These are phyloP conservation scores for Cladorrhinum sp. DNA, from an alignment of 2,329 filamentous ascomycete genomes.

Conservation along the genomic window DNA sequence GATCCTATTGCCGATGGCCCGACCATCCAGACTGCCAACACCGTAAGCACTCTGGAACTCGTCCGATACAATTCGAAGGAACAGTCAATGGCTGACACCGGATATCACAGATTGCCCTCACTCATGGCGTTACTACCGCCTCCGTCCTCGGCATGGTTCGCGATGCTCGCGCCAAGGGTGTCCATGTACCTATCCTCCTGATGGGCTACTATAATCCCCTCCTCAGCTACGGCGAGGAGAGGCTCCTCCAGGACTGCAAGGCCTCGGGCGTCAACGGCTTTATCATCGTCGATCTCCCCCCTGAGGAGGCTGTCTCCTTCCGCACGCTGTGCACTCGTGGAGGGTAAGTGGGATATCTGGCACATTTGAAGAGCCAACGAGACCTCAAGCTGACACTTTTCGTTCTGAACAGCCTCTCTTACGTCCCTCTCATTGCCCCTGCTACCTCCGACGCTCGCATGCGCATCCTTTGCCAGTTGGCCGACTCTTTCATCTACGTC, in stretches of 20 bases:
- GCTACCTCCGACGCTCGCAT: conserved; percentile 89
- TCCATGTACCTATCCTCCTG: conserved; percentile 79
- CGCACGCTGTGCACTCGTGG: conserved; percentile 76
- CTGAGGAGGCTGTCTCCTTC: conserved; percentile 93
- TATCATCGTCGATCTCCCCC: conserved; percentile 92
- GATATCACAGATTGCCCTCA: conserved; percentile 57
- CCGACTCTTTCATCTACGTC: conserved; percentile 98
- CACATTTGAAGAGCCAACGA: neutral
- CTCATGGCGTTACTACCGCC: conserved; percentile 82
- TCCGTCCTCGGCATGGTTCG: conserved; percentile 80
- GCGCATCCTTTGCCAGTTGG: conserved; percentile 93
- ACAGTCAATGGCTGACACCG: conserved; percentile 57
- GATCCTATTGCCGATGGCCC: conserved; percentile 97
- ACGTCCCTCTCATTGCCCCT: conserved; percentile 94
- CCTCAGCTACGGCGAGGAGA: conserved; percentile 89
- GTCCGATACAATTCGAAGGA: conserved; percentile 53
- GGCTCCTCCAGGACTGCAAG: conserved; percentile 78
- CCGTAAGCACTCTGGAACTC: conserved; percentile 54
- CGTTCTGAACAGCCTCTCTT: conserved; percentile 65
- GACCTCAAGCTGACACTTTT: conserved; percentile 5
- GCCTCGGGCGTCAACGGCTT: conserved; percentile 89
- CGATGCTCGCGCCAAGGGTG: conserved; percentile 70
- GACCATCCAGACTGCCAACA: conserved; percentile 94
- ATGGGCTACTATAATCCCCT: conserved; percentile 99
- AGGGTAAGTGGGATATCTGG: conserved; percentile 49